Evolutionary conservation across 2,329 filamentous ascomycete species (phyloP), one percentile per base, ranked within the genome.

Genomic region (Stromatinia cepivora): DNA sequence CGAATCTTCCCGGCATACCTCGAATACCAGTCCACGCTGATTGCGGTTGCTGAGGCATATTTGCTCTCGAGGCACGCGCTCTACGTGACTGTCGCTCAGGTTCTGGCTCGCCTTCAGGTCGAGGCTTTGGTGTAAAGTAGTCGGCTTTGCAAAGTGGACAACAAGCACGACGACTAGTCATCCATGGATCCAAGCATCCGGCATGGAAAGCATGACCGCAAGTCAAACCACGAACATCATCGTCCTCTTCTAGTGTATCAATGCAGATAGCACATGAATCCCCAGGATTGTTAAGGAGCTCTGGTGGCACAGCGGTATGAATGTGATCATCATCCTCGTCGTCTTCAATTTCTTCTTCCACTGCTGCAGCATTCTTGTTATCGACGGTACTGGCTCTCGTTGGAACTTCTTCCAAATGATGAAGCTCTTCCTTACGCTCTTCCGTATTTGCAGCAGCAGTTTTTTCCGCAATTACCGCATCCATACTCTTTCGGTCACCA

Each of bases 171-270:
- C 95, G 88, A 77, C 92, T 94, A 13, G 95, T 99, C 72, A 99
- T 83, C 95, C 95, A 99, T 15, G 95, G 95, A 76, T 99, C 95
- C 62, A 99, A 88, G 78, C 95, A 99, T 52, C 91, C 92, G 64
- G 93, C 94, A 79, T 99, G 95, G 86, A 98, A 99, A 67, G 94
- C 94, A 80, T 99, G 95, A n/a, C 95, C 95, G 77, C 95, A 99
- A 5, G 92, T 93, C 71, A 99, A 82, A 3, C 95, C 95, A 74
- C 95, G 92, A 63, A 99, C 90, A 78, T 99, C 94, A 75, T 98
- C 95, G 72, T 97, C 92, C 72, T 98, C 93, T 79, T 99, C 95
- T 25, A 99, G 86, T 0, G 87, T 90, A 78, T 99, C 95, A 73
- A 99, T 90, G 80, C 95, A 99, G 76, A 99, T 98, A 64, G 95